Base-by-base conservation (phyloP, 2,329 filamentous ascomycete genomes). In the Verticillium nubilum region DNA sequence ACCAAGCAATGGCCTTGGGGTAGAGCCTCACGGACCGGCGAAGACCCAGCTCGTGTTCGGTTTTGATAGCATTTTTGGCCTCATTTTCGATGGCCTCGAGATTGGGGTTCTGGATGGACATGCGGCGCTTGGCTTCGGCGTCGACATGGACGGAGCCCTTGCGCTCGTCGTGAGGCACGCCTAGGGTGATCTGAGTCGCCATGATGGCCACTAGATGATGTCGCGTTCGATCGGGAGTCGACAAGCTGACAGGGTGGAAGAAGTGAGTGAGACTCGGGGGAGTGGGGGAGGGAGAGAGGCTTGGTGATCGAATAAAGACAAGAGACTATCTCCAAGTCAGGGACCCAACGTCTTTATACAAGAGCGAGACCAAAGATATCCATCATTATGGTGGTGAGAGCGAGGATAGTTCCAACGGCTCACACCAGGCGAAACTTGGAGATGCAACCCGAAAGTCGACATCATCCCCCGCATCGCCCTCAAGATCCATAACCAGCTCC, bases 1-100 rank as follows among this genome's bases (percentile, higher is more conserved):
- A 78, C 72, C 76, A 78, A 58, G 64, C 70, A 31, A 78, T 72
- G 52, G 76, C 76, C 62, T 76, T 75, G 25, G 75, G 74, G 56
- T 77, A 80, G 9, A 79, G 69, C 60, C 69, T 75, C 59, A 80
- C 64, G 2, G 78, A 70, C 57, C 75, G 66, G 23, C 66, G 62
- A 35, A 77, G 68, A 15, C 67, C 71, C 67, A 77, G 72, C 35
- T 59, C 65, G 52, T 73, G 73, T 65, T 77, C 75, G 55, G 69
- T 67, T n/a, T 72, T 69, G n/a, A 73, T 75, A 3, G 77, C 77
- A 12, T 71, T 70, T 26, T 73, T 71, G 37, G 73, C 71, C 47
- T 72, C 71, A 29, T 58, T 25, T 28, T 42, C 53, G 19, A 58
- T 12, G 25, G 47, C 54, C 23, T 54, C 57, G 47, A 56, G 28